Evolutionary conservation across 345 rosid genomes (phyloP).

Genomic region (Lagerstroemia speciosa): DNA sequence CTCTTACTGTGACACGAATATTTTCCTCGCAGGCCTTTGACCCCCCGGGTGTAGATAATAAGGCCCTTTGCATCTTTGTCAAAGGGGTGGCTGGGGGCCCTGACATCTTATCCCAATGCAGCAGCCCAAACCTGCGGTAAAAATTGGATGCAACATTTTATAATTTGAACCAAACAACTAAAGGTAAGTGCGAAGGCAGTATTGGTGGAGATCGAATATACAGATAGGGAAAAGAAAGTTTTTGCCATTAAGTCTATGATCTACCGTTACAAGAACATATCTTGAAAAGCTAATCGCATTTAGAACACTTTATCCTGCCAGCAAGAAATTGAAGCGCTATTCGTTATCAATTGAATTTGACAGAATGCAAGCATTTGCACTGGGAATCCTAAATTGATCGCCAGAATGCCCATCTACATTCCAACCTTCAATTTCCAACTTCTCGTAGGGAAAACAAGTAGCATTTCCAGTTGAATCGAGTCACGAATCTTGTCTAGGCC

Average conservation of each 20-base stretch:
- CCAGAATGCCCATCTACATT: neutral
- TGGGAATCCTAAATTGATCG: neutral
- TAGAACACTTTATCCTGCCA: neutral
- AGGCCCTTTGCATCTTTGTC: conserved; percentile 39
- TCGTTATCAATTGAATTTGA: neutral
- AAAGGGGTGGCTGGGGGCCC: conserved; percentile 66
- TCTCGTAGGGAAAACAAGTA: neutral
- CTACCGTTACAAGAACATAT: neutral
- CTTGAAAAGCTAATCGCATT: neutral
- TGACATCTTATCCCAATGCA: conserved; percentile 30
- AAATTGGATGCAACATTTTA: neutral
- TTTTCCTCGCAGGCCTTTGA: conserved; percentile 64
- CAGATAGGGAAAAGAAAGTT: neutral
- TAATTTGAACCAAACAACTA: neutral
- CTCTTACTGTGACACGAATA: conserved; percentile 72
- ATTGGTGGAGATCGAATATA: neutral
- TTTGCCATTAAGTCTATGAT: neutral
- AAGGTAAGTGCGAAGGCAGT: neutral
- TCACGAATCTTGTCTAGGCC: neutral
- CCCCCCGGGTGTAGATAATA: conserved; percentile 55
- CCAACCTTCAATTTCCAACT: neutral
- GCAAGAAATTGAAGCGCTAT: neutral
- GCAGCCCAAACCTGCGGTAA: conserved; percentile 8
- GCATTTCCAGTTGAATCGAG: neutral
- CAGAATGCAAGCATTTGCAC: neutral